Percentiles rank a stretch among this genome's conserved stretches.
Evolutionary conservation across 345 rosid genomes (phyloP).

Genomic region (Aquilaria malaccensis): DNA sequence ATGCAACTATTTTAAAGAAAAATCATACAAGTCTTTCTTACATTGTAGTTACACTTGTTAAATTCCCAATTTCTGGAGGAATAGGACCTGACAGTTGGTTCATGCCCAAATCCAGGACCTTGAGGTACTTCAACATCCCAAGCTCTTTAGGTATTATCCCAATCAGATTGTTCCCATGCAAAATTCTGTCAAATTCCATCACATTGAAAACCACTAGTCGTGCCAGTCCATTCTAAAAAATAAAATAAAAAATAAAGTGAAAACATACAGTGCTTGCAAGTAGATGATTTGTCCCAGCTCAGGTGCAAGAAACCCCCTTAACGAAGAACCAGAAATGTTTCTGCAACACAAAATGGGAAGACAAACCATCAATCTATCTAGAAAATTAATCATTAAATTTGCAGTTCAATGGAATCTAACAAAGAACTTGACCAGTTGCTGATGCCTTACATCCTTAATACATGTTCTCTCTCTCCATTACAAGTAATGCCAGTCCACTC

Average conservation of each 20-base stretch:
- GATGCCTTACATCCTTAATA: conserved; percentile 64
- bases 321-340: conserved; percentile 60
- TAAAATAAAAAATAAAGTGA: background rate
- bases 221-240: conserved; percentile 2
- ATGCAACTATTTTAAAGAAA: conserved; percentile 3
- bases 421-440: background rate
- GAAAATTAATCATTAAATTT: conserved; percentile 7
- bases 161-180: conserved; percentile 59
- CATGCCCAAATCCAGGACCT: conserved; percentile 83
- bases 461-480: conserved; percentile 51
- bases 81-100: conserved; percentile 77
- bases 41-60: conserved; percentile 51
- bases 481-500: conserved; percentile 73
- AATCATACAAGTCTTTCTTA: conserved; percentile 20
- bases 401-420: conserved; percentile 3
- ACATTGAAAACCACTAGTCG: conserved; percentile 6
- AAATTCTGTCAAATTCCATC: conserved; percentile 44
- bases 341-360: conserved; percentile 32
- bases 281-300: conserved; percentile 65
- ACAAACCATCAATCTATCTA: conserved; percentile 9
- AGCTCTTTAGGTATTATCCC: conserved; percentile 88
- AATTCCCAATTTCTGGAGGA: conserved; percentile 74
- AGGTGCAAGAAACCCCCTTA: conserved; percentile 82
- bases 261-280: conserved; percentile 71
- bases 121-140: conserved; percentile 66